phyloP scores from a whole-genome alignment of 2,329 filamentous ascomycete genomes.

The Diaporthe destruens region DNA sequence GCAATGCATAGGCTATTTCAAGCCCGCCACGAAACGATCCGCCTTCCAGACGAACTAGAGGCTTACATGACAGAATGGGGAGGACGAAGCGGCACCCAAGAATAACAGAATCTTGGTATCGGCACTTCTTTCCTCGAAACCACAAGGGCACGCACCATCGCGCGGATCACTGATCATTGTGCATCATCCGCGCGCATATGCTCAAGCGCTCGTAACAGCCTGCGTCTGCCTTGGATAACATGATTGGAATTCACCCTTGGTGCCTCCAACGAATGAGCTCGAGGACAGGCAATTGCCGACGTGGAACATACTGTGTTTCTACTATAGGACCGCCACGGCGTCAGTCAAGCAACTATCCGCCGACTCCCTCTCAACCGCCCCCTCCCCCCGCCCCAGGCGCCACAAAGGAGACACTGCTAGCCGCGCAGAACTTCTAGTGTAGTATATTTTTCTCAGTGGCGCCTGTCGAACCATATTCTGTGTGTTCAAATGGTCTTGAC shows the following conservation, averaged over 20 bases:
- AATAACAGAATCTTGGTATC: background rate
- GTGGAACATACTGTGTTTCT: slow-evolving; percentile 27
- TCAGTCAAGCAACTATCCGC: background rate
- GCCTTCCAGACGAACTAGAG: slow-evolving; percentile 21
- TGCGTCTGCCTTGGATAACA: background rate
- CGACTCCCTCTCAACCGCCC: slow-evolving; percentile 4
- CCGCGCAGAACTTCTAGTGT: too few species aligned
- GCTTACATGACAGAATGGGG: background rate
- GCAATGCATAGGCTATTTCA: slow-evolving; percentile 20
- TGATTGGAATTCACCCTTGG: background rate
- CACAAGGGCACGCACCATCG: background rate
- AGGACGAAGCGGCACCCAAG: slow-evolving; percentile 16
- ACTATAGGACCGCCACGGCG: slow-evolving; percentile 1
- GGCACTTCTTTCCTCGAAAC: background rate
- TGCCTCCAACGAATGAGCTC: slow-evolving; percentile 4
- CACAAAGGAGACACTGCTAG: background rate
- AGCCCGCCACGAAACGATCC: background rate
- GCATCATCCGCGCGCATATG: background rate
- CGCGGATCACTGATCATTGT: background rate
- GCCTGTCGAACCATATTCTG: background rate
- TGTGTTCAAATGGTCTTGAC: background rate
- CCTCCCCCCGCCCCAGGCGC: background rate
- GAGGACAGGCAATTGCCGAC: background rate
- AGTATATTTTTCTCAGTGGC: background rate
- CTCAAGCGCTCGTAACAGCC: background rate